A percentile compares a stretch with the other conserved stretches of the same genome.
phyloP scores from a whole-genome alignment of 1,284 basidiomycete species.

The Rhodotorula sp. region DNA sequence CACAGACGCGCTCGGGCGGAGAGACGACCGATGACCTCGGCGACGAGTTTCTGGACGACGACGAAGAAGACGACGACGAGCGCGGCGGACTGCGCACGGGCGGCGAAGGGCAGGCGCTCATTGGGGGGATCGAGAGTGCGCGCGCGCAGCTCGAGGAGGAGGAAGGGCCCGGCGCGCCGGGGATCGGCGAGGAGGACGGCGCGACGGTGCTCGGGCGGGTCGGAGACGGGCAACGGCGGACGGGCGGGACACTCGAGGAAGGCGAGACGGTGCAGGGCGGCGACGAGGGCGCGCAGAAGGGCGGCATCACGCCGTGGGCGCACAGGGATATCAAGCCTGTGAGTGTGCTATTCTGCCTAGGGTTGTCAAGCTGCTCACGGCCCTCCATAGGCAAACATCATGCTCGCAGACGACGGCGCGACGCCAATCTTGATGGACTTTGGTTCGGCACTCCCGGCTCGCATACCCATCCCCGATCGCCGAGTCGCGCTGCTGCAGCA shows the following conservation, averaged over 20 bases:
- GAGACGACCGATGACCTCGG: constrained; percentile 56
- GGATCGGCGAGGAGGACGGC: constrained; percentile 41
- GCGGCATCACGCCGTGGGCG: constrained; percentile 79
- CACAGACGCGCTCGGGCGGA: constrained; percentile 52
- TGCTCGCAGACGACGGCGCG: constrained; percentile 78
- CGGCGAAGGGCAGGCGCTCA: constrained; percentile 48
- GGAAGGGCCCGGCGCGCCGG: constrained; percentile 4
- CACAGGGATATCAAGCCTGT: constrained; percentile 95
- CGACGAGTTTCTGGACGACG: constrained; percentile 36
- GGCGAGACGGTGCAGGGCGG: constrained; percentile 20
- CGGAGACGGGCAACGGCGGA: constrained; percentile 16
- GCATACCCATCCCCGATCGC: constrained; percentile 73
- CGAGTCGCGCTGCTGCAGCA: constrained; percentile 84
- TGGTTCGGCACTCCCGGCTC: constrained; percentile 80
- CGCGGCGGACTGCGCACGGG: constrained; percentile 35
- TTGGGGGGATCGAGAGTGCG: constrained; percentile 39
- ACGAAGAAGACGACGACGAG: constrained; percentile 46
- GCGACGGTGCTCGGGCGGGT: constrained; percentile 42
- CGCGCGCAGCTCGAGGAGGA: constrained; percentile 23
- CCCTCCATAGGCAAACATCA: constrained; percentile 72
- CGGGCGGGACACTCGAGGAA: constrained; percentile 17
- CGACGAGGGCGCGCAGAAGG: constrained; percentile 44
- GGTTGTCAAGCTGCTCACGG: not conserved
- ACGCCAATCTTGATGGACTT: constrained; percentile 95
- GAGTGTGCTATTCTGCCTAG: not conserved